Evolutionary conservation across 306 rosid genomes (phyloP).

Genomic region (Sechiopsis laciniata): DNA sequence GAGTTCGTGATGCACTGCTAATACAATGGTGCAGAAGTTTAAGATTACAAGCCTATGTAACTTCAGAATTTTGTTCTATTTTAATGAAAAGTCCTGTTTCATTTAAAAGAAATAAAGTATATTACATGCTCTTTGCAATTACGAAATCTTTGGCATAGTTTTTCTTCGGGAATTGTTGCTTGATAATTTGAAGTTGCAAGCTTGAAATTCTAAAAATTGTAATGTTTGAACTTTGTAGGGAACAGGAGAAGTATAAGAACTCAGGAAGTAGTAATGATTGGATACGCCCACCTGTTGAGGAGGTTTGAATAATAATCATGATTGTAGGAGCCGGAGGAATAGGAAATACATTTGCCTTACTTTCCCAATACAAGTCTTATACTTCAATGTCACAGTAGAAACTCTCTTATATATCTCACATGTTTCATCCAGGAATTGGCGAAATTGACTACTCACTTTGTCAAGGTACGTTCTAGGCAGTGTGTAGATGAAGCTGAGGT

Average conservation of each 20-base stretch:
- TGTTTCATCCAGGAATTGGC: constrained; percentile 57
- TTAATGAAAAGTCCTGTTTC: background rate
- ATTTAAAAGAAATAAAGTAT: background rate
- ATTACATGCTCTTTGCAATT: background rate
- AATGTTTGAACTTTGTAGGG: constrained; percentile 42
- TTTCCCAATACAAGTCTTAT: constrained; percentile 6
- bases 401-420: constrained; percentile 17
- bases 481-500: constrained; percentile 91
- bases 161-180: background rate
- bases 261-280: constrained; percentile 49
- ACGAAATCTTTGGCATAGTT: background rate
- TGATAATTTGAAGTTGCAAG: constrained; percentile 1
- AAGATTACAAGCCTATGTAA: background rate
- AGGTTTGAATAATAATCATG: constrained; percentile 40
- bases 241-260: constrained; percentile 75
- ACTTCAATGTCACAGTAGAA: background rate
- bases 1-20: background rate
- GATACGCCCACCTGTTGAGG: constrained; percentile 84
- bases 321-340: constrained; percentile 20
- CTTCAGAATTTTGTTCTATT: background rate
- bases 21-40: background rate
- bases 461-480: constrained; percentile 77
- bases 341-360: constrained; percentile 12
- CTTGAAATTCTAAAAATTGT: constrained; percentile 26
- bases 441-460: constrained; percentile 58